Evolutionary conservation across 2,329 filamentous ascomycete genomes (phyloP).

Genomic region (Tympanopsis confertula): DNA sequence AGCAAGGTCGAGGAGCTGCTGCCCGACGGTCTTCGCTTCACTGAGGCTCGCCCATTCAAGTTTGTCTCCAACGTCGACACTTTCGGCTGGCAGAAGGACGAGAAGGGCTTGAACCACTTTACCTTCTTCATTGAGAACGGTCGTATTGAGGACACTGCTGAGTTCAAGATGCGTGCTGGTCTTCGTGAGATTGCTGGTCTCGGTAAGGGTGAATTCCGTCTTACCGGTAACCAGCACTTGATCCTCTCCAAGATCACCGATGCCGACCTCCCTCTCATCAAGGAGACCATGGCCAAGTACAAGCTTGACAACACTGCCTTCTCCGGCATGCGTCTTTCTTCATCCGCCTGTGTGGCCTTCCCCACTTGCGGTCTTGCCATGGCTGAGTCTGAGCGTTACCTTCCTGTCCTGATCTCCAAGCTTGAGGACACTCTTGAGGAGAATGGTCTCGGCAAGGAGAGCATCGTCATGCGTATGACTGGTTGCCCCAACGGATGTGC

Average conservation of each 20-base stretch:
- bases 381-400: slow-evolving; percentile 94
- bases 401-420: slow-evolving; percentile 84
- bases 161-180: slow-evolving; percentile 96
- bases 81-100: slow-evolving; percentile 93
- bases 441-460: slow-evolving; percentile 78
- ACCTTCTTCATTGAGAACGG: slow-evolving; percentile 99
- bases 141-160: slow-evolving; percentile 89
- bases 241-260: slow-evolving; percentile 83
- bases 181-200: slow-evolving; percentile 84
- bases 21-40: slow-evolving; percentile 63
- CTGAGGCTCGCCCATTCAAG: slow-evolving; percentile 67
- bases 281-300: slow-evolving; percentile 80
- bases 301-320: slow-evolving; percentile 95
- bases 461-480: slow-evolving; percentile 99
- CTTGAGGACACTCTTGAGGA: slow-evolving; percentile 82
- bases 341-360: slow-evolving; percentile 93
- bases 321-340: slow-evolving; percentile 79
- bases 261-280: slow-evolving; percentile 64
- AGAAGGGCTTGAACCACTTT: slow-evolving; percentile 87
- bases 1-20: slow-evolving; percentile 79
- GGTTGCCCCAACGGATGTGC: slow-evolving; percentile 97
- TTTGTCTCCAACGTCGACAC: slow-evolving; percentile 95
- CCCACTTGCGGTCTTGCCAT: slow-evolving; percentile 96
- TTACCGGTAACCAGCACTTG: slow-evolving; percentile 95
- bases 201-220: slow-evolving; percentile 90